These are phyloP conservation scores for Zoysia japonica DNA, from an alignment of 176 grass and related monocot genomes.

Conservation along the genomic window DNA sequence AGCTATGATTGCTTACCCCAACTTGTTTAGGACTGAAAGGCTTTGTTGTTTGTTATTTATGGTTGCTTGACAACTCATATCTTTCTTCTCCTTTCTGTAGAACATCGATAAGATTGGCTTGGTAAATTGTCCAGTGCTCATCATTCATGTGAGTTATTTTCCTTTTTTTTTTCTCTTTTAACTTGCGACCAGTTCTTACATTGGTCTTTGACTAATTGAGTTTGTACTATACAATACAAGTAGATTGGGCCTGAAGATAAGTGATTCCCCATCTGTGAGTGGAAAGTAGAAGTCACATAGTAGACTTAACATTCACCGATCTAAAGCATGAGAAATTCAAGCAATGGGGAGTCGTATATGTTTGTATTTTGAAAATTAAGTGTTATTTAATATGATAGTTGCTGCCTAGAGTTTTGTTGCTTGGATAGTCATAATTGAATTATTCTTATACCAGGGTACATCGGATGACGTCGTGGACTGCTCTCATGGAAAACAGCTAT, in stretches of 20 bases:
- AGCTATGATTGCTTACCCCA: neutral
- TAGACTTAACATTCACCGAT: conserved; percentile 1
- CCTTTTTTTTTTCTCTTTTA: neutral
- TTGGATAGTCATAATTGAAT: conserved; percentile 29
- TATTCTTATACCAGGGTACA: conserved; percentile 69
- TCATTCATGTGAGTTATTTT: conserved; percentile 80
- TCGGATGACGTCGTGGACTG: conserved; percentile 94
- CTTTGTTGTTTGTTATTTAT: neutral
- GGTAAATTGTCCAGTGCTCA: conserved; percentile 80
- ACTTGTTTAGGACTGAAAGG: too few species aligned
- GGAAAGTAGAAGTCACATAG: conserved; percentile 8
- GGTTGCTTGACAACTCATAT: conserved; percentile 40
- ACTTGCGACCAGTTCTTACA: neutral
- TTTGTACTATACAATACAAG: conserved; percentile 13
- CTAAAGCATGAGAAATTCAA: conserved; percentile 17
- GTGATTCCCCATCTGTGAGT: neutral
- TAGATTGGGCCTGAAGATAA: conserved; percentile 14
- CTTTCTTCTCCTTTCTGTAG: conserved; percentile 44
- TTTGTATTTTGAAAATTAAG: conserved; percentile 21
- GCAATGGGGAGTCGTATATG: conserved; percentile 9
- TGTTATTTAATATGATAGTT: conserved; percentile 18
- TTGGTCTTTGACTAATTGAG: neutral
- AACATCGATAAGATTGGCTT: conserved; percentile 79
- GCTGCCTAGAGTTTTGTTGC: conserved; percentile 12
- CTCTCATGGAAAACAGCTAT: conserved; percentile 92